Evolutionary conservation across 2,329 filamentous ascomycete genomes (phyloP), one percentile per base, ranked within the genome.

Genomic region (Colletotrichum agaves): DNA sequence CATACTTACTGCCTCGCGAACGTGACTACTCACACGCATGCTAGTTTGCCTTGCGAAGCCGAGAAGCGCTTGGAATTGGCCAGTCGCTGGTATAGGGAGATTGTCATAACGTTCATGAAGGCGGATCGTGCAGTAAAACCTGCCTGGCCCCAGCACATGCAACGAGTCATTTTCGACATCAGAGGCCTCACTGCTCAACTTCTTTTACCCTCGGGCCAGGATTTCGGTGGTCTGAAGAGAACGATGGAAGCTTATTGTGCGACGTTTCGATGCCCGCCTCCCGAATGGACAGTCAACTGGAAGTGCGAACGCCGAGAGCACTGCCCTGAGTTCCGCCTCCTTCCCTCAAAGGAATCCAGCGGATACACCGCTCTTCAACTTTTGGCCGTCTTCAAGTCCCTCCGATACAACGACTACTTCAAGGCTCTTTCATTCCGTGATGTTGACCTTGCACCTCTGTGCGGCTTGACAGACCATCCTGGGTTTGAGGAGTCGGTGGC

Each of bases 401-500:
- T 88, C 66, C 81, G 86, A 10, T 88, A 87, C 73, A 88, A 88
- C 61, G 86, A 85, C 70, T 88, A 85, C 71, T 88, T 88, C 75
- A 85, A 84, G 65, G 84, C 85, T 0, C 74, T 88, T n/a, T 88
- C 85, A 2, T 87, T 88, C 69, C 75, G 78, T 10, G 81, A 84
- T 59, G 80, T 88, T 13, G 83, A 87, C 69, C 77, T 88, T 19
- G 81, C 81, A 1, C 75, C 72, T 15, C 75, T 84, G 1, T 75
- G 77, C 44, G 76, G 77, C 37, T 72, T 74, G 35, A 79, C 79
- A 52, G 86, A 88, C 67, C 80, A 80, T 47, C 73, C 78, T 2
- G 77, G 79, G 5, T 80, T 83, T 41, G 80, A 79, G 19, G 81
- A 84, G 66, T 80, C 80, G 23, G 80, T 86, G 10, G 83, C 83